Percentiles rank a stretch among this genome's conserved stretches.
Evolutionary conservation across 495 filamentous ascomycete species (phyloP).

Genomic region (Lentithecium fluviatile): DNA sequence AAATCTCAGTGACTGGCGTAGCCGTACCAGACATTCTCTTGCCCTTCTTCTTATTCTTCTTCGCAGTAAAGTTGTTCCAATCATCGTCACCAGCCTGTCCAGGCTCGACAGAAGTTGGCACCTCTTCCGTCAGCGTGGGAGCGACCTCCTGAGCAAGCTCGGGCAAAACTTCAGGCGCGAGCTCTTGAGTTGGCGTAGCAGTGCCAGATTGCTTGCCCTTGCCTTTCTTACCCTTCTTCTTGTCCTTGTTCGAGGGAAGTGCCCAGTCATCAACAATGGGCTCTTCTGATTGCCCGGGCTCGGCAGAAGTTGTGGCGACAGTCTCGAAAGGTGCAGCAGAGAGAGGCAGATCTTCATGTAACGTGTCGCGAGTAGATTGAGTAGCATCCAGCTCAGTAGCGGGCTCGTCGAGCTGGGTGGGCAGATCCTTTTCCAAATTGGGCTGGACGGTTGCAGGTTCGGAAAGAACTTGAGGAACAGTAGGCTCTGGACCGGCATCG

Average conservation of each 20-base stretch:
- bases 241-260: slow-evolving; percentile 17
- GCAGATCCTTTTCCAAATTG: background rate
- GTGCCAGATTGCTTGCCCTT: slow-evolving; percentile 20
- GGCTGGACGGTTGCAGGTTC: background rate
- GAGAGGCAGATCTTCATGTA: background rate
- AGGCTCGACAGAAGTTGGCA: too few species aligned
- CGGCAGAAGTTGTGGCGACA: background rate
- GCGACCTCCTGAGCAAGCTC: background rate
- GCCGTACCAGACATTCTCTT: too few species aligned
- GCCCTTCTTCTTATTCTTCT: too few species aligned
- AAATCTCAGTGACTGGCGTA: too few species aligned
- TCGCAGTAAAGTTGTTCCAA: too few species aligned
- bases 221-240: slow-evolving; percentile 30
- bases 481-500: slow-evolving; percentile 2
- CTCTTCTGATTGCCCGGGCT: background rate
- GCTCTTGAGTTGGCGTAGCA: slow-evolving; percentile 3
- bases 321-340: background rate
- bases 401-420: background rate
- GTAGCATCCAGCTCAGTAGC: background rate
- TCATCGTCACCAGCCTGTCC: too few species aligned
- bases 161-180: background rate
- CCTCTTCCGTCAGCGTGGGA: too few species aligned
- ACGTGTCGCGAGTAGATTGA: background rate
- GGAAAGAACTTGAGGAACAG: background rate
- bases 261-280: slow-evolving; percentile 8